Evolutionary conservation across 2,329 filamentous ascomycete species (phyloP).

Genomic region (Cercospora canescens): DNA sequence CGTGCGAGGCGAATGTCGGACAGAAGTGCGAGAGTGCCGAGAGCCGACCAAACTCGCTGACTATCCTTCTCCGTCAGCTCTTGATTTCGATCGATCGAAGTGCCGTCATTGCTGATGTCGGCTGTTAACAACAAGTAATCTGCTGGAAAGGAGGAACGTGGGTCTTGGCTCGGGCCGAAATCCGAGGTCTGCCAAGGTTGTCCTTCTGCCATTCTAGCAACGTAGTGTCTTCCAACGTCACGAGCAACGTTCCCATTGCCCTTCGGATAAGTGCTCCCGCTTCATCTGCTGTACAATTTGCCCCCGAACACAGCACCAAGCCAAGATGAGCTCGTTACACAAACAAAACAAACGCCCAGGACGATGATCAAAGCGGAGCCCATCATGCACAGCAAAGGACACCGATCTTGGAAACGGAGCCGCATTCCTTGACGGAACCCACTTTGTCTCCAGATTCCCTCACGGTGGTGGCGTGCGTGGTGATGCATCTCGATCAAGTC

Average conservation of each 20-base stretch:
- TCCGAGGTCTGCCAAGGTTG: not conserved
- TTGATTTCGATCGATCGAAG: not conserved
- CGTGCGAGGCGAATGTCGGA: not conserved
- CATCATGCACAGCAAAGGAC: not conserved
- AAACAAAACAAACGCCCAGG: not conserved
- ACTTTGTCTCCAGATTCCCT: not conserved
- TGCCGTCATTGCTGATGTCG: not conserved
- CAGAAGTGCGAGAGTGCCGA: not conserved
- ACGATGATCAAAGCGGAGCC: not conserved
- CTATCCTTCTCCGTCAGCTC: not conserved
- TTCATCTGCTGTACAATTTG: not conserved
- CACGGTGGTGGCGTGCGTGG: not conserved
- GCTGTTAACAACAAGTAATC: not conserved
- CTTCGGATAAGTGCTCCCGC: not conserved
- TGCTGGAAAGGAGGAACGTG: not conserved
- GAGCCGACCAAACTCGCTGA: not conserved
- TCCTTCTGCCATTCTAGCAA: not conserved
- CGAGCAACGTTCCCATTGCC: not conserved
- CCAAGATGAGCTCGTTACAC: not conserved
- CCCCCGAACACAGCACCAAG: not conserved
- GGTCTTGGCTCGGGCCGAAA: not conserved
- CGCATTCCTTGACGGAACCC: not conserved
- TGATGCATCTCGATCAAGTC: too few species aligned
- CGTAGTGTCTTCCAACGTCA: not conserved
- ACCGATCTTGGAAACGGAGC: not conserved